Conservation (phyloP, 1,284 basidiomycete species). For the Kwoniella shivajii region DNA sequence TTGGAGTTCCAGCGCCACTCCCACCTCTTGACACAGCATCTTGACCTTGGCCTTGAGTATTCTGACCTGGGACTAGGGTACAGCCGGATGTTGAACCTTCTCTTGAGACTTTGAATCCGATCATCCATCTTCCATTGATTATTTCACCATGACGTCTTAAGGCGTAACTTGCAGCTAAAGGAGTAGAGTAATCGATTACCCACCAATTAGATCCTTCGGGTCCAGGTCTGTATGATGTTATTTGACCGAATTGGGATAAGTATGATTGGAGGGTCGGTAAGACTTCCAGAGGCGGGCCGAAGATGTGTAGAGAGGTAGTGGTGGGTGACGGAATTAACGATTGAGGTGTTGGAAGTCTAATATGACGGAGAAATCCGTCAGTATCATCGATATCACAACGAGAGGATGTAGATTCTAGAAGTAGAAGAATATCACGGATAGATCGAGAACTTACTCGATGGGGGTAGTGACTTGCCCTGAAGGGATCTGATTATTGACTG, state of each 20-base stretch:
- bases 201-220: slow-evolving; percentile 48
- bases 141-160: slow-evolving; percentile 49
- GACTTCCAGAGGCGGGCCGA: slow-evolving; percentile 42
- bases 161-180: slow-evolving; percentile 37
- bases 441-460: slow-evolving; percentile 17
- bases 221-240: slow-evolving; percentile 39
- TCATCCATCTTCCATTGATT: slow-evolving; percentile 42
- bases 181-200: slow-evolving; percentile 35
- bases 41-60: neutral
- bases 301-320: slow-evolving; percentile 45
- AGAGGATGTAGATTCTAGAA: too few relatives aligned
- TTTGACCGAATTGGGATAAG: slow-evolving; percentile 37
- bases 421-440: neutral
- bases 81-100: slow-evolving; percentile 29
- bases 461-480: slow-evolving; percentile 6
- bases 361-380: too few relatives aligned
- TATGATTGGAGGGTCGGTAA: slow-evolving; percentile 37
- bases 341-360: slow-evolving; percentile 34
- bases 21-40: neutral
- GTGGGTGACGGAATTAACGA: slow-evolving; percentile 30
- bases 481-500: too few relatives aligned
- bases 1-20: slow-evolving; percentile 27
- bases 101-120: slow-evolving; percentile 45
- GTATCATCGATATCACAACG: neutral
- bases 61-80: slow-evolving; percentile 23